Evolutionary conservation across 306 rosid species (phyloP), one percentile per base, ranked within the genome.

Genomic region (Vigna radiata): DNA sequence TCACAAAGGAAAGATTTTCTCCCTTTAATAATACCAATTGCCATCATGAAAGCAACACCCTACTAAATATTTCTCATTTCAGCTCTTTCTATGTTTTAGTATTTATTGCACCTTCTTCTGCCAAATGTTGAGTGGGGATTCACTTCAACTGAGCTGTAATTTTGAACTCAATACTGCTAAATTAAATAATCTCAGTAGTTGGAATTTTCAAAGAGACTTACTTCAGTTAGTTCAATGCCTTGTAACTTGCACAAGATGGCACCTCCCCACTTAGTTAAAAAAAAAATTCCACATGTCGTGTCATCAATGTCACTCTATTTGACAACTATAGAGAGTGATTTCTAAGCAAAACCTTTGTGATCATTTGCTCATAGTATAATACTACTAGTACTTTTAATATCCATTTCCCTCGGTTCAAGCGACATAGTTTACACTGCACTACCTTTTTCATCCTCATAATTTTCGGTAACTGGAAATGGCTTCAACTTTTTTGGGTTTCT

Each of bases 361-460:
- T 63, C 80, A 67, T 66, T 60, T 77, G 70, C 53, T 70, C 27
- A 74, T 33, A 62, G 25, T 44, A 73, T 33, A 29, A 27, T 11
- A 6, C 11, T 11, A 6, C 5, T 31, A 27, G 17, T 36, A 33
- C 79, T 82, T 74, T 76, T 54, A 79, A 75, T 78, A 85, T 85
- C 74, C 88, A 85, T 85, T 82, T 79, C 86, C 63, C 84, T 64
- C 52, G 63, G 53, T 23, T 79, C 82, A 85, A 82, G 80, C 79
- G 75, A 85, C 76, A 79, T 37, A 78, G 46, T 61, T 66, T 48
- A 52, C 62, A 73, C 81, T 60, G 36, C 77, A 67, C 12, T 67
- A 37, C 47, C 64, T 48, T 49, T 72, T 78, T 78, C 33, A 46
- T 39, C 58, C 54, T 59, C 61, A 37, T 43, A 52, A 41, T 54